Evolutionary conservation across 192 early-diverging fungal genomes (phyloP).

Genomic region (Dispira parvispora): DNA sequence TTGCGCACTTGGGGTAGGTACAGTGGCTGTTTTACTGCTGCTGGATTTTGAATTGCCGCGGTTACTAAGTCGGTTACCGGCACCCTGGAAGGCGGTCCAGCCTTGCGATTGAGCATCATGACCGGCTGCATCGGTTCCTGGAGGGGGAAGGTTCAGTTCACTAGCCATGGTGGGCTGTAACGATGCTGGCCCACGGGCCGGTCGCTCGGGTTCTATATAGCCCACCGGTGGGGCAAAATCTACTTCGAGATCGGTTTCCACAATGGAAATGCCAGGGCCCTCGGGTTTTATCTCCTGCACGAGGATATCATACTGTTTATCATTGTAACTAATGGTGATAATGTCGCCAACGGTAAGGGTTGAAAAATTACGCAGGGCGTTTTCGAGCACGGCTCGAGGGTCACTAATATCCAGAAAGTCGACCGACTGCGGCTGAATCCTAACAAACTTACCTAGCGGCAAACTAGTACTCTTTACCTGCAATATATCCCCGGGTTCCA

Average conservation of each 20-base stretch:
- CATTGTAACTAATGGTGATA: constrained; percentile 85
- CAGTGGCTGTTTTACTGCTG: too few species aligned
- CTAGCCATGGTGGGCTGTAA: constrained; percentile 11
- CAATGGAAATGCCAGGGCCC: constrained; percentile 71
- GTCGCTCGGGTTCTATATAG: constrained; percentile 65
- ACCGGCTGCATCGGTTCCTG: not conserved
- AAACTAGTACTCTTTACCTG: constrained; percentile 63
- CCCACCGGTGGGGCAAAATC: constrained; percentile 95
- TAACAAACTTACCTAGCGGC: constrained; percentile 73
- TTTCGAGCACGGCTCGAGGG: constrained; percentile 92
- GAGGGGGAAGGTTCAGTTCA: not conserved
- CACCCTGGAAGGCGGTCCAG: constrained; percentile 1
- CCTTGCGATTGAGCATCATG: not conserved
- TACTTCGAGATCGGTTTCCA: constrained; percentile 95
- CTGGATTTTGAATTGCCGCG: too few species aligned
- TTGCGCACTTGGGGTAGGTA: not conserved
- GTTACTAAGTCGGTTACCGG: not conserved
- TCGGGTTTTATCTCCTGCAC: constrained; percentile 80
- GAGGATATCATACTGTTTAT: constrained; percentile 66
- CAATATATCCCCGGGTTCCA: constrained; percentile 61
- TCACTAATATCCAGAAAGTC: constrained; percentile 96
- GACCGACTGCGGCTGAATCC: constrained; percentile 90
- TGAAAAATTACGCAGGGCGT: constrained; percentile 77
- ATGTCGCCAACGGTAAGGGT: constrained; percentile 85
- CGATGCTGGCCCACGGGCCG: too few species aligned